Base-by-base conservation (phyloP, 768 basidiomycete species). In the Trametes cubensis region DNA sequence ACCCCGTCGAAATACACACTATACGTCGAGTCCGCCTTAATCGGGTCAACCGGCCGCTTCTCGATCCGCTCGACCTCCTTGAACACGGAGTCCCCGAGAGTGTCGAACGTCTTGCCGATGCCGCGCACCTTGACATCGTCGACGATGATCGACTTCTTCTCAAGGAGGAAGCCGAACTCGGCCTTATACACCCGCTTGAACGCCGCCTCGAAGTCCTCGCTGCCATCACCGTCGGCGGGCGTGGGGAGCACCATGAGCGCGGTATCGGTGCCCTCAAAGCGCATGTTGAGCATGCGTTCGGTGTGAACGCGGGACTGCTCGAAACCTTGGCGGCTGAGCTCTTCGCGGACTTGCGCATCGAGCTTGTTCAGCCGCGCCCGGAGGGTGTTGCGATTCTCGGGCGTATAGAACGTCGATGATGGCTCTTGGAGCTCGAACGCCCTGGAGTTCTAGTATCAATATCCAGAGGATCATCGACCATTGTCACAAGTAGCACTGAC, bases 41-140 rank as follows among this genome's bases (percentile, higher is more conserved):
- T 67, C 7, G 71, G 70, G 20, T 73, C 74, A 39, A 81, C 77
- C 0, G 74, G 66, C 7, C 68, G 76, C 65, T 73, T 79, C 46
- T 73, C 64, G 48, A 95, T 79, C 26, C 74, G 76, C 10, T 80
- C 83, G 4, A 93, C 78, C 76, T 96, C 93, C 5, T 80, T 77
- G 71, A 88, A 92, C 25, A 94, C 90, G 14, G 90, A 89, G 61
- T 86, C 80, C 0, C 92, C 92, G 3, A 94, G 82, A 10, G 81
- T 79, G 71, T 94, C 90, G 72, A 91, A 92, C 6, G 93, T 94
- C 77, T 94, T 94, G 48, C 95, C 94, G 42, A 93, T 89, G 4
- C 93, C 94, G 49, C 92, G 90, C 50, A 87, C 91, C 81, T 95
- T 94, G 78, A 97, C 78, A 75, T 96, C 95, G 71, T 97, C 95